Conservation (phyloP, 345 rosid species). For the Euphorbia pulcherrima region DNA sequence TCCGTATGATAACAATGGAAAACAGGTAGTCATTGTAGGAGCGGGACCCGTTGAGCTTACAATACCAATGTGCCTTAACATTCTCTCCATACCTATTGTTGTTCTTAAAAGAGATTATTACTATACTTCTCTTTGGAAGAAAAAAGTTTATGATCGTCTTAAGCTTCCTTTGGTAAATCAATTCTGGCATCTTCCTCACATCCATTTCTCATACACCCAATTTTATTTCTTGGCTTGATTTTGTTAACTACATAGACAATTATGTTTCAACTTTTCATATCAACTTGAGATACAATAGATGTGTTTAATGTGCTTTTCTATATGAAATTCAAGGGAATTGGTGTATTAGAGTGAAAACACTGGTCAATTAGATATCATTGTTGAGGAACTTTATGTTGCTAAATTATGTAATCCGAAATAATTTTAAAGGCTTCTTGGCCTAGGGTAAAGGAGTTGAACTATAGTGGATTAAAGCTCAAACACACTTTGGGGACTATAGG, state of each 20-base stretch:
- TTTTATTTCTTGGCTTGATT: slow-evolving; percentile 10
- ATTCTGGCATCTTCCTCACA: slow-evolving; percentile 22
- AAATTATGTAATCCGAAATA: no score
- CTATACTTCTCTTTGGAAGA: slow-evolving; percentile 22
- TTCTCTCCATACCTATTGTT: slow-evolving; percentile 3
- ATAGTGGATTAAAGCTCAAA: no score
- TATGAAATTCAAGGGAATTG: background rate
- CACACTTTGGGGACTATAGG: no score
- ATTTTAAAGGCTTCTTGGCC: no score
- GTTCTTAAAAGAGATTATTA: slow-evolving; percentile 21
- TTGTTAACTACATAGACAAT: slow-evolving; percentile 13
- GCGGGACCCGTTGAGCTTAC: slow-evolving; percentile 28
- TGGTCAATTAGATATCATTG: background rate
- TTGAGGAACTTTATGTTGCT: slow-evolving; percentile 9
- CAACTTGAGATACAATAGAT: background rate
- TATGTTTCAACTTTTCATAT: slow-evolving; percentile 15
- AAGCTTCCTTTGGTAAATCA: slow-evolving; percentile 16
- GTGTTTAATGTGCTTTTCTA: slow-evolving; percentile 6
- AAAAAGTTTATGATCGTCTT: slow-evolving; percentile 21
- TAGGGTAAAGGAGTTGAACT: no score
- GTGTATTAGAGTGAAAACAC: slow-evolving; percentile 7
- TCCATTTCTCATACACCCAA: slow-evolving; percentile 3
- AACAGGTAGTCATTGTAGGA: slow-evolving; percentile 9
- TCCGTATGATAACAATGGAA: no score
- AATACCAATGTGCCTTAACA: slow-evolving; percentile 19